phyloP scores from a whole-genome alignment of 257 asterid genomes.

The Pogostemon cablin region DNA sequence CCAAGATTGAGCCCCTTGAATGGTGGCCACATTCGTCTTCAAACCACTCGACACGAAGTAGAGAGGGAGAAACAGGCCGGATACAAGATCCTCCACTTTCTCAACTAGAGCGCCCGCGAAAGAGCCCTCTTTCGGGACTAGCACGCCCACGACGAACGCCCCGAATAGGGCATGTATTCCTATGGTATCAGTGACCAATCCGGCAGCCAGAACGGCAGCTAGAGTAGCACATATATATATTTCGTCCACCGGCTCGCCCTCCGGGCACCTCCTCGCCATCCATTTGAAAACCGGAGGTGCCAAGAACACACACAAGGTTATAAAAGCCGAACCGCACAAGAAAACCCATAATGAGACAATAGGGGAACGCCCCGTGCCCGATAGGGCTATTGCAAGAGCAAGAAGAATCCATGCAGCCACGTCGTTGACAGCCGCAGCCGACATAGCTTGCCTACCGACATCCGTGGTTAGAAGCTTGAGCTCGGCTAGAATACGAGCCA shows the following conservation, averaged over 20 bases:
- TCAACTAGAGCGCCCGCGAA: conserved; percentile 79
- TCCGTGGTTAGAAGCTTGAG: conserved; percentile 81
- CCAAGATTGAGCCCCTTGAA: conserved; percentile 75
- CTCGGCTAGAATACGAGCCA: conserved; percentile 88
- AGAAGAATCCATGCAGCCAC: conserved; percentile 86
- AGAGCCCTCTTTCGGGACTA: conserved; percentile 82
- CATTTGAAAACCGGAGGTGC: conserved; percentile 63
- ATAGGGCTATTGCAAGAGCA: conserved; percentile 71
- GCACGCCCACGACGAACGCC: conserved; percentile 78
- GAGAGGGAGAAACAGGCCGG: conserved; percentile 76
- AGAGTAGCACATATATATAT: conserved; percentile 61
- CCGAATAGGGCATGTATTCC: conserved; percentile 92
- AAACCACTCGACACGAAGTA: conserved; percentile 86
- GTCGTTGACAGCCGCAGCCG: conserved; percentile 85
- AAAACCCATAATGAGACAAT: conserved; percentile 69
- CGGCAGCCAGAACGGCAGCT: conserved; percentile 68
- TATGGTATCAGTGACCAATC: conserved; percentile 62
- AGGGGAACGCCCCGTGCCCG: conserved; percentile 63
- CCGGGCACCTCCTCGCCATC: conserved; percentile 61
- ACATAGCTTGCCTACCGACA: conserved; percentile 75
- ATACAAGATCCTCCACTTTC: conserved; percentile 81
- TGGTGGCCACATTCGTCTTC: conserved; percentile 78
- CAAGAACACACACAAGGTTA: conserved; percentile 39
- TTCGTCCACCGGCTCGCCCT: conserved; percentile 78
- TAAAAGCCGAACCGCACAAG: conserved; percentile 59